Evolutionary conservation across 192 early-diverging fungal species (phyloP).

Genomic region (Paraglomus brasilianum): DNA sequence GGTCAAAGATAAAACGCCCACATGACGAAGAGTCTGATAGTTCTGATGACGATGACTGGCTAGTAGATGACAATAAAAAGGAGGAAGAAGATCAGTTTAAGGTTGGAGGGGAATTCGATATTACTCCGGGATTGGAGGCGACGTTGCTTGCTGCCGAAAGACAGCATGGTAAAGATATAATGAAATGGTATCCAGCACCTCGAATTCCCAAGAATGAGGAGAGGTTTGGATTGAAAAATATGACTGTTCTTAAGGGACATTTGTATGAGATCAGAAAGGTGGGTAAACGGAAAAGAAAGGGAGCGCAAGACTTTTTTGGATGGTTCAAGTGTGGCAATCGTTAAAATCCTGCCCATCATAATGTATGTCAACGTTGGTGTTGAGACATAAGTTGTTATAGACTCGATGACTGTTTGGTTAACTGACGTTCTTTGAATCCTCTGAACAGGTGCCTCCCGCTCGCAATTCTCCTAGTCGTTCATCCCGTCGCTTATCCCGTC

Average conservation of each 20-base stretch:
- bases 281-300: neutral
- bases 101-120: slow-evolving; percentile 27
- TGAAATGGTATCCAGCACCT: slow-evolving; percentile 24
- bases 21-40: slow-evolving; percentile 18
- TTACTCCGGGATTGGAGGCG: slow-evolving; percentile 24
- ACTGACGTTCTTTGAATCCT: no score
- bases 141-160: slow-evolving; percentile 23
- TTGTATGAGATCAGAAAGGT: slow-evolving; percentile 27
- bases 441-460: no score
- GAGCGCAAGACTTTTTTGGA: no score
- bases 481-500: no score
- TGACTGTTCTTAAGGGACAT: slow-evolving; percentile 6
- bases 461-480: no score
- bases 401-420: no score
- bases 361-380: no score
- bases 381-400: no score
- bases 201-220: slow-evolving; percentile 20
- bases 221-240: slow-evolving; percentile 21
- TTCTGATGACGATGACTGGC: slow-evolving; percentile 6
- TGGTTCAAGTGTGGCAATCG: no score
- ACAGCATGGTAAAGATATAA: slow-evolving; percentile 28
- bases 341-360: no score
- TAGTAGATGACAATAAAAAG: neutral
- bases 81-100: slow-evolving; percentile 18
- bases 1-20: neutral